Base-by-base conservation (phyloP, 257 asterid genomes). In the Leptodermis oblonga region DNA sequence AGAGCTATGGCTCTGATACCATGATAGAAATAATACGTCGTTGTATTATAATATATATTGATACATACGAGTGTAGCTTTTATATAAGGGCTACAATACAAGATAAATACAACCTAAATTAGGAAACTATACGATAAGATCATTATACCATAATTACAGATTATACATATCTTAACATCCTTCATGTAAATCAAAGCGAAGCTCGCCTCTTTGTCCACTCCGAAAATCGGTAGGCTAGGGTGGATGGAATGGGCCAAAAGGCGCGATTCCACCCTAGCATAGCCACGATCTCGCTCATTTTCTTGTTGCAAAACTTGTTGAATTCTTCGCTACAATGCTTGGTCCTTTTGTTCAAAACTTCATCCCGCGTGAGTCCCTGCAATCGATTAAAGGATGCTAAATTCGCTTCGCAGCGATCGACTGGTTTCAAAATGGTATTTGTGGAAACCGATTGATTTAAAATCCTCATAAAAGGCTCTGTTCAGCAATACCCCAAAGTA, bases 231-330 rank as follows among this genome's bases (percentile, higher is more conserved):
- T 25, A 94, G 33, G 12, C 83, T 74, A 5, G 97, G 97, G 75
- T 91, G 97, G 5, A 94, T 77, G 5, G 99, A 94, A 53, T 91
- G 87, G 2, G 97, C 97, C 85, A 94, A 52, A 28, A 94, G 88
- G 99, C 99, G 52, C 92, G 77, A 73, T 83, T 94, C 97, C 99
- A 91, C 3, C 96, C 96, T 39, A 94, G 54, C 93, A 94, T 76
- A 12, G 95, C 95, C 67, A 94, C 99, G 73, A 89, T 83, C 69
- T 89, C 97, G 67, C 95, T 94, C 99, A 94, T 94, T 64, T 94
- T 94, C 79, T 97, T 71, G 37, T 94, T 97, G 42, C 99, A 91
- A 63, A 94, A 91, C 73, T 73, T 86, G 86, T 97, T 94, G 74
- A 91, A 91, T 1, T 91, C 96, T 68, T 91, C 97, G 55, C 93